phyloP scores from a whole-genome alignment of 371 early-diverging fungal species.

The Rhizopus sp. region DNA sequence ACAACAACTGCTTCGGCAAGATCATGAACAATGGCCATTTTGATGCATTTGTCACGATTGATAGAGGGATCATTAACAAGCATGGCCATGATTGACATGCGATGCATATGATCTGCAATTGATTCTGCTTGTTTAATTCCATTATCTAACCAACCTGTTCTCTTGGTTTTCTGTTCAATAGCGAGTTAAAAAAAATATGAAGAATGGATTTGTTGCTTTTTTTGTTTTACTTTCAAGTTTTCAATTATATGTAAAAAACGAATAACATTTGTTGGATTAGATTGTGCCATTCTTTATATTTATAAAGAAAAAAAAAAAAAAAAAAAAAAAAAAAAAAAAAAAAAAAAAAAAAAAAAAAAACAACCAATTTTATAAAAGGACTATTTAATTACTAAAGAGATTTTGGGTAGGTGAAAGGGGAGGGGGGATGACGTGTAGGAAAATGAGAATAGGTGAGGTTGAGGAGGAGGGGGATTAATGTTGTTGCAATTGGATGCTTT shows the following conservation, averaged over 20 bases:
- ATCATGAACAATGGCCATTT: constrained; percentile 93
- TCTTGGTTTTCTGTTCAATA: constrained; percentile 72
- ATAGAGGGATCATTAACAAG: constrained; percentile 70
- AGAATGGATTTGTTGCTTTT: background rate
- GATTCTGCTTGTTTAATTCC: constrained; percentile 76
- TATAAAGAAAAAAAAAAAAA: background rate
- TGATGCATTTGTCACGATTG: constrained; percentile 68
- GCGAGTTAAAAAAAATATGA: background rate
- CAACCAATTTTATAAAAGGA: background rate
- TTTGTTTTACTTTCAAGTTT: constrained; percentile 62
- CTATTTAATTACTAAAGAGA: background rate
- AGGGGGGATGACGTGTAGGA: no score
- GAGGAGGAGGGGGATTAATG: no score
- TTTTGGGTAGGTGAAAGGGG: no score
- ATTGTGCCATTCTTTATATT: constrained; percentile 13
- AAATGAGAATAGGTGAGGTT: no score
- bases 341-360: background rate
- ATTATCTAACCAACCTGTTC: constrained; percentile 90
- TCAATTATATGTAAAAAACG: constrained; percentile 67
- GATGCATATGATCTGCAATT: constrained; percentile 94
- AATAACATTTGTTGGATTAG: constrained; percentile 46
- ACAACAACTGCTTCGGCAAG: constrained; percentile 87
- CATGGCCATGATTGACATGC: constrained; percentile 88
- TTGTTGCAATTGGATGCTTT: no score
- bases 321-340: constrained; percentile 3